phyloP scores from a whole-genome alignment of 352 stramenopile species.

The Pythium periplocum region DNA sequence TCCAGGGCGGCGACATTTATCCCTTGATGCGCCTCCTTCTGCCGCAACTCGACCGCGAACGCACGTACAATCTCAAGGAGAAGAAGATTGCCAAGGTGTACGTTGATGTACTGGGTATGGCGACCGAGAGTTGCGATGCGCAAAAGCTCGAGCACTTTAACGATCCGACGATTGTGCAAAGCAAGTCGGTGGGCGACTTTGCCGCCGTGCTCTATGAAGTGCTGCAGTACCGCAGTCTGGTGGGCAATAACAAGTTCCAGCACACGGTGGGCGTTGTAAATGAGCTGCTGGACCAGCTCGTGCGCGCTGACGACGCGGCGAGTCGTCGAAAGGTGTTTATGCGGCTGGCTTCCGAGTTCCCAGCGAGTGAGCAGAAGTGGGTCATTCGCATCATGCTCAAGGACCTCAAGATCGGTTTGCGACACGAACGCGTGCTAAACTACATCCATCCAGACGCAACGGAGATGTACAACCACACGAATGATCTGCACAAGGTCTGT shows the following conservation, averaged over 20 bases:
- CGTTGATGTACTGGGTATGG: slow-evolving; percentile 66
- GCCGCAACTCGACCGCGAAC: slow-evolving; percentile 77
- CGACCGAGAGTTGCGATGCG: slow-evolving; percentile 52
- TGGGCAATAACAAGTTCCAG: slow-evolving; percentile 26
- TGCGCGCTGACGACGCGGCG: slow-evolving; percentile 33
- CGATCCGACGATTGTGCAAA: slow-evolving; percentile 75
- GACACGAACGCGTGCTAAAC: slow-evolving; percentile 72
- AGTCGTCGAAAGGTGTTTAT: slow-evolving; percentile 59
- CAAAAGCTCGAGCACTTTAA: slow-evolving; percentile 81
- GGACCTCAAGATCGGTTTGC: slow-evolving; percentile 80
- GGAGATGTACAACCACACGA: slow-evolving; percentile 88
- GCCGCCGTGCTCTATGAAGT: slow-evolving; percentile 70
- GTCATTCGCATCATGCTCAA: slow-evolving; percentile 81
- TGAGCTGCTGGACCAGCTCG: slow-evolving; percentile 48
- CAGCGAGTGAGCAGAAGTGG: slow-evolving; percentile 78
- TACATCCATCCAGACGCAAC: slow-evolving; percentile 78
- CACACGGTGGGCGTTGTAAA: slow-evolving; percentile 67
- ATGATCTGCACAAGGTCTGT: slow-evolving; percentile 75
- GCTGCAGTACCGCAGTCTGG: slow-evolving; percentile 55
- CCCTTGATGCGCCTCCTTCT: slow-evolving; percentile 69
- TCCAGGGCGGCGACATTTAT: slow-evolving; percentile 57
- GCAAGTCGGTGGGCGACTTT: slow-evolving; percentile 81
- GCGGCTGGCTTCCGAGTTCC: slow-evolving; percentile 69
- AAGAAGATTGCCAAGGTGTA: slow-evolving; percentile 84
- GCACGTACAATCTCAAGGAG: slow-evolving; percentile 85